These are phyloP conservation scores for Hsuehochloa calcarea DNA, from an alignment of 176 grass and related monocot genomes.

Conservation along the genomic window DNA sequence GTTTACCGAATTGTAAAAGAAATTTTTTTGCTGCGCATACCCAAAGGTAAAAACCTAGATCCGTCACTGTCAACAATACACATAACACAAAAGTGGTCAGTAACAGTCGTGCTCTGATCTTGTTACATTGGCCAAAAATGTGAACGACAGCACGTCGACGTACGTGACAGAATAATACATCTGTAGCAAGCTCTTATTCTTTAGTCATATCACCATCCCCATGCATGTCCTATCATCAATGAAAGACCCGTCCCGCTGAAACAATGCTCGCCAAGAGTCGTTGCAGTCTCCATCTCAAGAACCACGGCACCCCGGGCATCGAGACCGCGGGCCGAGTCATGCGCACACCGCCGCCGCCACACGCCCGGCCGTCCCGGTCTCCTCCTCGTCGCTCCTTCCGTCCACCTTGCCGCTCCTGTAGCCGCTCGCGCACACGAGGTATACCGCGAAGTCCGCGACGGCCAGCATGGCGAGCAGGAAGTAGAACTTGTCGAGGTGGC, in stretches of 20 bases:
- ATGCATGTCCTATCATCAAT: constrained; percentile 47
- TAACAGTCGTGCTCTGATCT: constrained; percentile 5
- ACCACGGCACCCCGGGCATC: constrained; percentile 1
- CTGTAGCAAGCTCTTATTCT: constrained; percentile 28
- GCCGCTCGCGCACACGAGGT: constrained; percentile 55
- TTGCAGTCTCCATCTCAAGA: constrained; percentile 41
- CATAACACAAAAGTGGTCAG: constrained; percentile 22
- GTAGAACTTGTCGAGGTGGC: constrained; percentile 88
- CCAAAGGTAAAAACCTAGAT: no score
- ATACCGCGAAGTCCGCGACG: constrained; percentile 57
- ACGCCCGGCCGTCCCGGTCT: not conserved
- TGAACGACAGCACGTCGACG: not conserved
- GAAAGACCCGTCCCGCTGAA: constrained; percentile 20
- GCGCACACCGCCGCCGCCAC: not conserved
- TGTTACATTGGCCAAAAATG: constrained; percentile 39
- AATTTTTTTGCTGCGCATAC: no score
- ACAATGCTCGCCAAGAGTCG: not conserved
- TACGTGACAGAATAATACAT: not conserved
- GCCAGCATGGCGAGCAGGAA: constrained; percentile 70
- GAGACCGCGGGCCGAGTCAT: not conserved
- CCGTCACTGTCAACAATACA: constrained; percentile 1
- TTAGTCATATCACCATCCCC: not conserved
- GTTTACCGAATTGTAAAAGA: no score
- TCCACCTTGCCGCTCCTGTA: constrained; percentile 58
- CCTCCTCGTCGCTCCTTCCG: constrained; percentile 40